Conservation (phyloP, 140 eudicot species). For the Artemisia princeps region DNA sequence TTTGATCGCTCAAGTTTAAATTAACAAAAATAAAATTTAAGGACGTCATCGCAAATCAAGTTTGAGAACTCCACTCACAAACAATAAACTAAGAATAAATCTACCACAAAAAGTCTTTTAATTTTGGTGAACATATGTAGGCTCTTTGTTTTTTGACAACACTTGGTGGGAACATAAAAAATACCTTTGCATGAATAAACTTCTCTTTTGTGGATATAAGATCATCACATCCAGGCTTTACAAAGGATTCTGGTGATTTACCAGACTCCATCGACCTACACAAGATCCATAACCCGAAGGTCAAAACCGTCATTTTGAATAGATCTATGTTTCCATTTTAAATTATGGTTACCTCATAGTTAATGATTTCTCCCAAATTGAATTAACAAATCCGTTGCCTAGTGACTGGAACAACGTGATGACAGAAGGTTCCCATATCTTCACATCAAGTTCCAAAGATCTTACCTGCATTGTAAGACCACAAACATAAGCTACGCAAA, state of each 20-base stretch:
- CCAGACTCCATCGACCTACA: conserved; percentile 55
- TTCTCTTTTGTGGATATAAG: conserved; percentile 77
- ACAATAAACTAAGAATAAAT: too few relatives aligned
- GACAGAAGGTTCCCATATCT: conserved; percentile 95
- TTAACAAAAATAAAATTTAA: too few relatives aligned
- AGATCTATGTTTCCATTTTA: too few relatives aligned
- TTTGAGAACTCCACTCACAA: too few relatives aligned
- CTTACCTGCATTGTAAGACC: conserved; percentile 55
- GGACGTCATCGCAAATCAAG: too few relatives aligned
- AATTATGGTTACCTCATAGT: conserved; percentile 32
- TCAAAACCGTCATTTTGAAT: background rate
- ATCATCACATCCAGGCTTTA: conserved; percentile 56
- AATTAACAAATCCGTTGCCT: conserved; percentile 77
- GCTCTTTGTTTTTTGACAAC: too few relatives aligned
- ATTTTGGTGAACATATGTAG: too few relatives aligned
- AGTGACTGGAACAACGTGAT: conserved; percentile 67
- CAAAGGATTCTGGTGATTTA: conserved; percentile 47
- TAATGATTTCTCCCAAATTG: conserved; percentile 79
- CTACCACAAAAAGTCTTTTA: too few relatives aligned
- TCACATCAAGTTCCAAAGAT: conserved; percentile 85
- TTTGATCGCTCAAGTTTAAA: too few relatives aligned
- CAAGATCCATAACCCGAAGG: conserved; percentile 19
- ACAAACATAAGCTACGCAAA: conserved; percentile 15
- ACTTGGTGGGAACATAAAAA: background rate
- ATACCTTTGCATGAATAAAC: conserved; percentile 88